Evolutionary conservation across 805 yeast species (phyloP).

Genomic region (Dipodascus geniculatus): DNA sequence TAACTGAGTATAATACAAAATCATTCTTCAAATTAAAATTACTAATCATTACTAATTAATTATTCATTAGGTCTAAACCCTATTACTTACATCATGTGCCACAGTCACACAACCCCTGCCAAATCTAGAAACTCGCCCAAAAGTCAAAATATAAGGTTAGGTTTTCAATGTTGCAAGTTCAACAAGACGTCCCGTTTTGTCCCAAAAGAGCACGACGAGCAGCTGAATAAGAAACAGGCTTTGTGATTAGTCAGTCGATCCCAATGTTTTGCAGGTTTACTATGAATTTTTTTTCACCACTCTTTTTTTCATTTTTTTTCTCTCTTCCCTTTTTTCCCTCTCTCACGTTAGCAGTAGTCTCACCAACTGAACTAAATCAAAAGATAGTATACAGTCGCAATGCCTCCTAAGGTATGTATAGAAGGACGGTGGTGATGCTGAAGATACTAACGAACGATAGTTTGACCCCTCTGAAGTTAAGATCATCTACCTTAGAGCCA

Average conservation of each 20-base stretch:
- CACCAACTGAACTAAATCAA: neutral
- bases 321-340: neutral
- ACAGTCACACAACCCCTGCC: neutral
- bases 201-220: neutral
- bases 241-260: neutral
- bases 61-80: too few species aligned
- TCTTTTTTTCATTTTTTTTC: neutral
- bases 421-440: neutral
- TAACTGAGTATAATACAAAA: too few species aligned
- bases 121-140: neutral
- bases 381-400: constrained; percentile 5
- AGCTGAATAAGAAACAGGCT: neutral
- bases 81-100: too few species aligned
- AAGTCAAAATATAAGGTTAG: neutral
- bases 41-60: too few species aligned
- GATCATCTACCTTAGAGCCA: constrained; percentile 98
- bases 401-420: constrained; percentile 19
- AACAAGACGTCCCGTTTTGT: neutral
- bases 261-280: neutral
- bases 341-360: neutral
- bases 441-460: constrained; percentile 56
- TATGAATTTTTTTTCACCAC: neutral
- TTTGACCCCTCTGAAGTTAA: constrained; percentile 98
- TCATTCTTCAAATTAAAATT: too few species aligned
- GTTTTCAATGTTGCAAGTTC: too few species aligned